A percentile compares a stretch with the other conserved stretches of the same genome.
Conservation (phyloP, 192 early-diverging fungal genomes). For the Funneliformis geosporum region DNA sequence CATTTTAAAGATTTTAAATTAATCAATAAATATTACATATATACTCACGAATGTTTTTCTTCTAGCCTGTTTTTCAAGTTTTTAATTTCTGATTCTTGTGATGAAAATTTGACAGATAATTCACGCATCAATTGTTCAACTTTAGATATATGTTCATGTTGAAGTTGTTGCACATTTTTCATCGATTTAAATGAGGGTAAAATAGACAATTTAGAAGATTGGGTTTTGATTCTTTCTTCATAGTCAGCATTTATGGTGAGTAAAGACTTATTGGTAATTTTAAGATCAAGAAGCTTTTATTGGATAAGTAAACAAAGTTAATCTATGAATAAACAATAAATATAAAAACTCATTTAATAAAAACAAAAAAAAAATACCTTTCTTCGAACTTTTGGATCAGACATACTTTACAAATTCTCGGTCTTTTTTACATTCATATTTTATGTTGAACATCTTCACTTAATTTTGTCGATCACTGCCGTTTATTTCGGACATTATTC, state of each 20-base stretch:
- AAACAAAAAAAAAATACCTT: neutral
- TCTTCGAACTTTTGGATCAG: constrained; percentile 17
- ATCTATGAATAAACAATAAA: neutral
- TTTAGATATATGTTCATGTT: constrained; percentile 14
- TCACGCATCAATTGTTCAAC: constrained; percentile 21
- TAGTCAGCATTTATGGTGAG: neutral
- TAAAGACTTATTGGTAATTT: constrained; percentile 24
- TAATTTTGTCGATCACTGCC: too few relatives aligned
- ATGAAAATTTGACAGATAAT: constrained; percentile 17
- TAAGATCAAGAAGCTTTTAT: constrained; percentile 26
- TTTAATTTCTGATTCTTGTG: constrained; percentile 20
- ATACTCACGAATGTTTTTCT: constrained; percentile 17
- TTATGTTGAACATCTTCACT: too few relatives aligned
- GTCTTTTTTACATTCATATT: too few relatives aligned
- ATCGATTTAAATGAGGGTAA: constrained; percentile 5
- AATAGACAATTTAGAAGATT: neutral
- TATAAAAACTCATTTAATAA: neutral
- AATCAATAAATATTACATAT: constrained; percentile 3
- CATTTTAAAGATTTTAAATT: neutral
- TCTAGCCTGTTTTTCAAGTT: neutral
- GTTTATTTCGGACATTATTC: too few relatives aligned
- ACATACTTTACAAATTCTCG: neutral
- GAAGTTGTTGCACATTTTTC: neutral
- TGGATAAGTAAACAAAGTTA: neutral
- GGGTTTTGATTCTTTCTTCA: constrained; percentile 5